These are phyloP conservation scores for Cytospora paraplurivora DNA, from an alignment of 2,329 filamentous ascomycete genomes.

Conservation along the genomic window DNA sequence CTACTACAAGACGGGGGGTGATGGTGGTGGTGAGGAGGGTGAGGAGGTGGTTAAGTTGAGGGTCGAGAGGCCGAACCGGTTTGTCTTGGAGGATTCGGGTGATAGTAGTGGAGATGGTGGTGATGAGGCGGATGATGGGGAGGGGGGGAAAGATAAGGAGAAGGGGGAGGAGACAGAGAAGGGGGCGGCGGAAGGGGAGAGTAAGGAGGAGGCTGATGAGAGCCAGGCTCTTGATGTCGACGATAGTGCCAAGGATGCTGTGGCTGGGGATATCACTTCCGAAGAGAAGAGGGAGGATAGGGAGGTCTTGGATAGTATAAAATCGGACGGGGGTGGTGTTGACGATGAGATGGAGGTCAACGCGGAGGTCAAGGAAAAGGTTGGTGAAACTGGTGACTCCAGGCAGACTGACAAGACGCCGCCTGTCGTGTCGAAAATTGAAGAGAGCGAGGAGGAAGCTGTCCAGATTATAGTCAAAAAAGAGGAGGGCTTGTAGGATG, in stretches of 20 bases:
- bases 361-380: not conserved
- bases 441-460: not conserved
- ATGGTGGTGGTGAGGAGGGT: slow-evolving; percentile 19
- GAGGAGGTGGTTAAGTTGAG: slow-evolving; percentile 34
- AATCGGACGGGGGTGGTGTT: not conserved
- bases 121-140: slow-evolving; percentile 42
- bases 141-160: slow-evolving; percentile 16
- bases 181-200: slow-evolving; percentile 19
- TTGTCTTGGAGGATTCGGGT: slow-evolving; percentile 20
- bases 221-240: slow-evolving; percentile 37
- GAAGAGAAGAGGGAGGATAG: slow-evolving; percentile 19
- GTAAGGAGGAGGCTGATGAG: slow-evolving; percentile 28
- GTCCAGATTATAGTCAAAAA: slow-evolving; percentile 17
- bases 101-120: slow-evolving; percentile 15
- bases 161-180: slow-evolving; percentile 23
- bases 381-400: not conserved
- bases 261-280: slow-evolving; percentile 17
- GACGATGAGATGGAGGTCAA: not conserved
- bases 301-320: slow-evolving; percentile 5
- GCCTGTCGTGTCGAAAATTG: not conserved
- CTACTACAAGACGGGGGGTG: slow-evolving; percentile 49
- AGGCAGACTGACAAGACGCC: not conserved
- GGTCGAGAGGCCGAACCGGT: slow-evolving; percentile 35
- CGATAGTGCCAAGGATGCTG: slow-evolving; percentile 38
- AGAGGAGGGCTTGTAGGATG: slow-evolving; percentile 25